Evolutionary conservation across 768 basidiomycete species (phyloP).

Genomic region (Boletus rubroflammeus): DNA sequence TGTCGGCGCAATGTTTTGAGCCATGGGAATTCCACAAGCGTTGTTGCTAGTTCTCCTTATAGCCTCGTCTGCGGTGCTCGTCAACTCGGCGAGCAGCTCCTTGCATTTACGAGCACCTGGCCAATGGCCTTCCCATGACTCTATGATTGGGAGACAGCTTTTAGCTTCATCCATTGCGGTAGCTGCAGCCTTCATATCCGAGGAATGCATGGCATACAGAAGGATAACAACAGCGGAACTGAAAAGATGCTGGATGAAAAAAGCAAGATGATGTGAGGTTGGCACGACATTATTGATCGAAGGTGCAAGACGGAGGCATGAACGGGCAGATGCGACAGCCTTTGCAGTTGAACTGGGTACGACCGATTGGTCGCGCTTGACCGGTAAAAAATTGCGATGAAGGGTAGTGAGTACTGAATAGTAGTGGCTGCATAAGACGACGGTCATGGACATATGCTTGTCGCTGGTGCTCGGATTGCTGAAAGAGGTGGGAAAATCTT

Average conservation of each 20-base stretch:
- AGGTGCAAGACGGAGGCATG: conserved; percentile 80
- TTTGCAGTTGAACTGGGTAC: conserved; percentile 72
- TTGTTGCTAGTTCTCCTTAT: conserved; percentile 37
- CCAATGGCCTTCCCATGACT: conserved; percentile 84
- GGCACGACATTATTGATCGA: conserved; percentile 83
- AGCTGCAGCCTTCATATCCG: conserved; percentile 59
- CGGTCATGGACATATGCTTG: conserved; percentile 81
- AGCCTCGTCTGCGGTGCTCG: conserved; percentile 66
- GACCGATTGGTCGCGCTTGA: conserved; percentile 66
- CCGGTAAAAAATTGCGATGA: conserved; percentile 83
- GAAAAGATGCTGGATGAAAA: conserved; percentile 87
- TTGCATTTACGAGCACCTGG: conserved; percentile 86
- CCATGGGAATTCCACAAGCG: conserved; percentile 21
- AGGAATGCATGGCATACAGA: conserved; percentile 80
- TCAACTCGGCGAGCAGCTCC: conserved; percentile 68
- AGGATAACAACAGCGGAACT: conserved; percentile 84
- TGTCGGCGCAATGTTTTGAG: conserved; percentile 30
- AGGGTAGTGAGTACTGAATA: conserved; percentile 85
- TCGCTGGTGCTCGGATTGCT: conserved; percentile 71
- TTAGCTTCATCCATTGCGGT: conserved; percentile 82
- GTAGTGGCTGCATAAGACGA: conserved; percentile 84
- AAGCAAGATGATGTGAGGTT: conserved; percentile 81
- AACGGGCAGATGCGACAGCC: conserved; percentile 80
- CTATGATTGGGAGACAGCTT: conserved; percentile 64
- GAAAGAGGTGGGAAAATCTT: conserved; percentile 69